phyloP scores from a whole-genome alignment of 2,329 filamentous ascomycete genomes.

The Fusarium tricinctum region DNA sequence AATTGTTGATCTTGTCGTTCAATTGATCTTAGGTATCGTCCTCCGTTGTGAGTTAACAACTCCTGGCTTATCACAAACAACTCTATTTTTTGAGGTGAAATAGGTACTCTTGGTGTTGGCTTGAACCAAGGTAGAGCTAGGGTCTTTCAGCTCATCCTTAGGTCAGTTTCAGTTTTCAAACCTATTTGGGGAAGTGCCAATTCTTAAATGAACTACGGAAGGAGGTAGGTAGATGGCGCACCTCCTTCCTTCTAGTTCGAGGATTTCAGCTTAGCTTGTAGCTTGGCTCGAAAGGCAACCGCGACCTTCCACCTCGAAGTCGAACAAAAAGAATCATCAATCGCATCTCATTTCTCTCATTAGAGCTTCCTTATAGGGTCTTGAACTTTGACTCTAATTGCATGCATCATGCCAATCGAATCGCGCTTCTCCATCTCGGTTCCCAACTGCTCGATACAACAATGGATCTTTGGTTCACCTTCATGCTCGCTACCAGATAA shows the following conservation, averaged over 20 bases:
- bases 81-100: not conserved
- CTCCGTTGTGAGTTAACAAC: not conserved
- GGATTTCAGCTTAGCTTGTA: constrained; percentile 29
- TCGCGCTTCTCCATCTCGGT: constrained; percentile 63
- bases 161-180: not conserved
- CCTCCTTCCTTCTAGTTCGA: constrained; percentile 17
- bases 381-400: not conserved
- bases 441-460: constrained; percentile 65
- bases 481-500: constrained; percentile 59
- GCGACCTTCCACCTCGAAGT: constrained; percentile 4
- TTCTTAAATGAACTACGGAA: constrained; percentile 36
- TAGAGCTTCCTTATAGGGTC: not conserved
- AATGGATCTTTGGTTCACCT: constrained; percentile 68
- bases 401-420: constrained; percentile 60
- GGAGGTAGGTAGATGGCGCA: constrained; percentile 22
- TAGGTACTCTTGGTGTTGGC: constrained; percentile 4
- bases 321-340: constrained; percentile 3
- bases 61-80: not conserved
- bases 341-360: not conserved
- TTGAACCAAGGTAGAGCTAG: constrained; percentile 1
- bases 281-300: constrained; percentile 26
- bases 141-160: constrained; percentile 19
- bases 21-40: constrained; percentile 15
- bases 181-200: constrained; percentile 10
- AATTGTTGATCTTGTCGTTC: constrained; percentile 14